Evolutionary conservation across 2,329 filamentous ascomycete species (phyloP).

Genomic region (Clonostachys rosea): DNA sequence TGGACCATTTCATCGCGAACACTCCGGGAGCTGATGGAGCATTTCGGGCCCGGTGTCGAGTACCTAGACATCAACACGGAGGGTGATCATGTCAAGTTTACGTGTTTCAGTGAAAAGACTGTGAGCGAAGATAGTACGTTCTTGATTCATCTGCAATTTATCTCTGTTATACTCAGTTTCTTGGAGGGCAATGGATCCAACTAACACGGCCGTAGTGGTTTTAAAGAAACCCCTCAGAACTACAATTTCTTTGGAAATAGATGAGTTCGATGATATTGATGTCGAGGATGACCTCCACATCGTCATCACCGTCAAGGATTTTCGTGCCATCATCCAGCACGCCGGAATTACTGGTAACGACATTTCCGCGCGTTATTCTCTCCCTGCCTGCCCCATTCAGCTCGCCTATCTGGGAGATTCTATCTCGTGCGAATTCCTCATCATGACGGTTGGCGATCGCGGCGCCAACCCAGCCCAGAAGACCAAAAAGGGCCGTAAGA

Average conservation of each 20-base stretch:
- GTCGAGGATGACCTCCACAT: conserved; percentile 75
- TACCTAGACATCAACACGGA: conserved; percentile 75
- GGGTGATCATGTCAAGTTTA: conserved; percentile 70
- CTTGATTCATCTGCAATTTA: background rate
- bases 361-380: conserved; percentile 65
- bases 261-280: conserved; percentile 72
- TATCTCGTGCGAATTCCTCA: conserved; percentile 69
- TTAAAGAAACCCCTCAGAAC: conserved; percentile 78
- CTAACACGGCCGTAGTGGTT: conserved; percentile 46
- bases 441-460: conserved; percentile 75
- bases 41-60: conserved; percentile 76
- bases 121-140: conserved; percentile 50
- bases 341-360: conserved; percentile 65
- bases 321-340: conserved; percentile 73
- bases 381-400: conserved; percentile 67
- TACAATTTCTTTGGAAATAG: conserved; percentile 69
- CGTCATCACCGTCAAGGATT: conserved; percentile 78
- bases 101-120: conserved; percentile 77
- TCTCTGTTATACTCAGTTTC: background rate
- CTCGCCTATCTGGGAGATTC: conserved; percentile 66
- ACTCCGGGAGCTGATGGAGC: conserved; percentile 71
- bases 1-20: conserved; percentile 71
- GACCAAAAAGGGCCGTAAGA: conserved; percentile 39
- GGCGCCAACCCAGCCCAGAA: conserved; percentile 41
- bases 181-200: background rate